A percentile compares a stretch with the other conserved stretches of the same genome.
phyloP scores from a whole-genome alignment of 2,329 filamentous ascomycete species.

The Fusarium anthophilum region DNA sequence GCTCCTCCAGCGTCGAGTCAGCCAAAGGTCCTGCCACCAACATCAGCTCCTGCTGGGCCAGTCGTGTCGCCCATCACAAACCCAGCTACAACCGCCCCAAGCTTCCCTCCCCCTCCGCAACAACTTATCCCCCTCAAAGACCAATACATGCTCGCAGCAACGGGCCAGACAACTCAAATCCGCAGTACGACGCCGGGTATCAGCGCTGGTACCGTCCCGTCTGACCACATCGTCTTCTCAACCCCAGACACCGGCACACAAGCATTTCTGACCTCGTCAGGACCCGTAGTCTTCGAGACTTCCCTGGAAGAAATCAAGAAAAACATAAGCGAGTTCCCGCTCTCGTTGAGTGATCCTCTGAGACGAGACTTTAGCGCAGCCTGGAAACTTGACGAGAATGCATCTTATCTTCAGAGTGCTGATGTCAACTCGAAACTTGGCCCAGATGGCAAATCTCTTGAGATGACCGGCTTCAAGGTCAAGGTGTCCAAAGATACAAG shows the following conservation, averaged over 20 bases:
- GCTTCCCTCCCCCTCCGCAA: background rate
- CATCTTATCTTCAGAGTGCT: background rate
- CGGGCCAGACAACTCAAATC: background rate
- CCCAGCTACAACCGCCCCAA: background rate
- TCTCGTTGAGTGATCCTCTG: background rate
- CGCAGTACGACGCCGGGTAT: background rate
- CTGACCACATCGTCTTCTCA: background rate
- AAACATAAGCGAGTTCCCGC: accelerated
- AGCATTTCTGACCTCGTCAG: background rate
- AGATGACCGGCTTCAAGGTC: accelerated
- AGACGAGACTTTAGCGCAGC: background rate
- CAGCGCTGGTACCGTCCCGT: background rate
- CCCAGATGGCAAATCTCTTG: background rate
- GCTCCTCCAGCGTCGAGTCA: background rate
- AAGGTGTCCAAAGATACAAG: background rate
- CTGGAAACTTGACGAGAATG: background rate
- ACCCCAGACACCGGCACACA: background rate
- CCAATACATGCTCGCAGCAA: background rate
- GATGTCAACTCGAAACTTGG: background rate
- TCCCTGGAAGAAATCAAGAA: background rate
- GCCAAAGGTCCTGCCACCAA: background rate
- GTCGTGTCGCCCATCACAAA: accelerated
- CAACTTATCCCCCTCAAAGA: background rate
- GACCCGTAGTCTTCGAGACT: background rate
- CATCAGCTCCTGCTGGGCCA: background rate